A percentile compares a stretch with the other conserved stretches of the same genome.
phyloP scores from a whole-genome alignment of 805 yeast genomes.

The Monosporozyma solicola region DNA sequence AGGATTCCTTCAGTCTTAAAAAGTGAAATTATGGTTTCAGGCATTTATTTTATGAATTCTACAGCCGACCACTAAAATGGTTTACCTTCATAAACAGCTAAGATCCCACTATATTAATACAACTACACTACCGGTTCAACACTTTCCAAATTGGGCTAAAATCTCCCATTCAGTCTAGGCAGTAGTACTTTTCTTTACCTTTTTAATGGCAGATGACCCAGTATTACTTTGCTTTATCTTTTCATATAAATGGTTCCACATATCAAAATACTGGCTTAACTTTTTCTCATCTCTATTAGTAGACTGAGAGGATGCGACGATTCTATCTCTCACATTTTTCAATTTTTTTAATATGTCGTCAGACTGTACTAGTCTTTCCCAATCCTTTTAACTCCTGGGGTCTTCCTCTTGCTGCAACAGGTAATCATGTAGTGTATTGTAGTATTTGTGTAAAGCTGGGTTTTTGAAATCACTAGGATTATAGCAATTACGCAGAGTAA shows the following conservation, averaged over 20 bases:
- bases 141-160: too few species aligned
- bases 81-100: too few species aligned
- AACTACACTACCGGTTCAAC: too few species aligned
- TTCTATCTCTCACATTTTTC: slow-evolving; percentile 23
- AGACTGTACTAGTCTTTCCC: slow-evolving; percentile 10
- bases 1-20: too few species aligned
- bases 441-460: slow-evolving; percentile 62
- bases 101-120: too few species aligned
- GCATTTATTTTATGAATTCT: too few species aligned
- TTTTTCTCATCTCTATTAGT: slow-evolving; percentile 14
- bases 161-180: not conserved
- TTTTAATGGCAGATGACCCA: not conserved
- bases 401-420: slow-evolving; percentile 43
- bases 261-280: slow-evolving; percentile 20
- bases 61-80: too few species aligned
- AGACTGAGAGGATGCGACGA: slow-evolving; percentile 21
- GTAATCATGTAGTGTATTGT: slow-evolving; percentile 52
- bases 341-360: slow-evolving; percentile 32
- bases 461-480: slow-evolving; percentile 50
- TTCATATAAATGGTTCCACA: slow-evolving; percentile 30
- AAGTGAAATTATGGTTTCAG: too few species aligned
- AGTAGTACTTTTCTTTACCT: not conserved
- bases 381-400: slow-evolving; percentile 9
- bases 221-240: slow-evolving; percentile 6
- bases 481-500: slow-evolving; percentile 41